A percentile compares a stretch with the other conserved stretches of the same genome.
Conservation (phyloP, 164 flowering plant genomes). For the Protea cynaroides region DNA sequence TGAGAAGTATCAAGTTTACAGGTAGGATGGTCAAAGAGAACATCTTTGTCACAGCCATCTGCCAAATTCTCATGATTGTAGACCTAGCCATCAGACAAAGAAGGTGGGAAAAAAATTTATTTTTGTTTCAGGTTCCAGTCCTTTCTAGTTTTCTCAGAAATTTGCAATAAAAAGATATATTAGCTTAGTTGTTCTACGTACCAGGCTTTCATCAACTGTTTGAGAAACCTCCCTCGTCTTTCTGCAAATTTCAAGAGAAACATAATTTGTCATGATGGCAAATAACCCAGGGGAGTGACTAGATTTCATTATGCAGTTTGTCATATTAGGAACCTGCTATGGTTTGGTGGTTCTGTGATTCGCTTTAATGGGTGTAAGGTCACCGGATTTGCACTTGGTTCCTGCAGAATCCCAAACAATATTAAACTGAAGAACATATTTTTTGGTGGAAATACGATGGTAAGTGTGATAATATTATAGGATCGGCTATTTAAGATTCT, state of each 20-base stretch:
- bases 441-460: background rate
- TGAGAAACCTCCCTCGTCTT: constrained; percentile 17
- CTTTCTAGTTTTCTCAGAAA: background rate
- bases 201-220: constrained; percentile 29
- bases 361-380: constrained; percentile 44
- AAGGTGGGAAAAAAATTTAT: background rate
- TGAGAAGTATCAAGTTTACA: constrained; percentile 18
- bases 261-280: background rate
- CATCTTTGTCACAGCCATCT: constrained; percentile 13
- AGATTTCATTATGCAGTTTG: background rate
- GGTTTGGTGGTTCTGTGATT: constrained; percentile 30
- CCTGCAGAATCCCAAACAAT: constrained; percentile 31
- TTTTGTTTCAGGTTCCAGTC: constrained; percentile 7
- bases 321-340: constrained; percentile 43
- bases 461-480: background rate
- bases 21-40: constrained; percentile 12
- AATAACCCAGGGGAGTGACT: constrained; percentile 1
- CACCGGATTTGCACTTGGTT: constrained; percentile 20
- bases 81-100: constrained; percentile 18
- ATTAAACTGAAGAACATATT: constrained; percentile 2
- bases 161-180: background rate
- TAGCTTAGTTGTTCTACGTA: constrained; percentile 13
- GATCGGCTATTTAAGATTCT: no score
- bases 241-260: constrained; percentile 30
- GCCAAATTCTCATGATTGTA: constrained; percentile 18